Base-by-base conservation (phyloP, 805 yeast species). In the Sugiyamaella qingdaonensis region DNA sequence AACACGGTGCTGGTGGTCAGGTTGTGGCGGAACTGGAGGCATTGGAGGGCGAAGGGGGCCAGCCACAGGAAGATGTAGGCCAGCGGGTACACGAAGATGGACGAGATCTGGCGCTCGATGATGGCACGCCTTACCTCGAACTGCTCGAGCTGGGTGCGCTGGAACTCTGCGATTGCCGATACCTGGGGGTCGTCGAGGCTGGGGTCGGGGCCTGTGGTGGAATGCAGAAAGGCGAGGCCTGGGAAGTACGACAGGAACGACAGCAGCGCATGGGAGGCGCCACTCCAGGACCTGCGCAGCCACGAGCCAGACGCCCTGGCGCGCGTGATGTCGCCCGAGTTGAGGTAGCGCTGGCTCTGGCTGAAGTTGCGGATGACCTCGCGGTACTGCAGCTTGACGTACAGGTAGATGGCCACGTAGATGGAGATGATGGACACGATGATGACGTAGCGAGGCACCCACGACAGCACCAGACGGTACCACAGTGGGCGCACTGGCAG, bases 11-110 rank as follows among this genome's bases (percentile, higher is more conserved):
- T 79, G 54, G 77, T 73, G 1, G 55, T 43, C 18, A 75, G 65
- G 53, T 78, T 81, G 59, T 76, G 71, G 36, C 73, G 71, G 59
- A 77, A 72, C 61, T 79, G 82, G 9, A 88, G 74, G 52, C 81
- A 74, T 61, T 85, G 86, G 34, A 80, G 73, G 4, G 84, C 77
- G 55, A 88, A 78, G 1, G 97, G 97, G 58, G 86, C 84, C 18
- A 85, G 64, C 97, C 97, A 90, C 46, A 89, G 68, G 27, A 86
- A 74, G 54, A 88, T 75, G 67, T 88, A 90, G 1, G 95, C 85
- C 41, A 85, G 71, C 2, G 97, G 97, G 65, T 90, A 90, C 45
- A 90, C 75, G 68, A 90, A 88, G 46, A 90, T 84, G 32, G 85
- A 76, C 61, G 82, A 82, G 78, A 88, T 82, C 69, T 90, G 96